phyloP scores from a whole-genome alignment of 2,329 filamentous ascomycete genomes.

The Aciculosporium take region DNA sequence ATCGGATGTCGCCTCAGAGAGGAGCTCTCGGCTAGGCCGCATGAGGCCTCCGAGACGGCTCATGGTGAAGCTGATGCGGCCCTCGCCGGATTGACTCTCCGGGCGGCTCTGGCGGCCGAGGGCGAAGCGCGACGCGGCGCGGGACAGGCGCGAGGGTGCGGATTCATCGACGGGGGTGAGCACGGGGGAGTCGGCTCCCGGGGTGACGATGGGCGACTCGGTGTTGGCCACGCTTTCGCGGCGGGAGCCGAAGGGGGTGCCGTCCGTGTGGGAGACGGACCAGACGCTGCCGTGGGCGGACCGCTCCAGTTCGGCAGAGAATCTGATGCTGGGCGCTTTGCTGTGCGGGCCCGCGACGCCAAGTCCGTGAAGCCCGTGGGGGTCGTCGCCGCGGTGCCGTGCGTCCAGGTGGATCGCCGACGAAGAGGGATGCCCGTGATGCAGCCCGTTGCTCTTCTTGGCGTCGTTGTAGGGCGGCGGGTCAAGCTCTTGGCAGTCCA shows the following conservation, averaged over 20 bases:
- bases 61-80: slow-evolving; percentile 42
- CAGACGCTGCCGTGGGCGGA: slow-evolving; percentile 34
- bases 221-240: slow-evolving; percentile 37
- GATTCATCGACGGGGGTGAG: slow-evolving; percentile 38
- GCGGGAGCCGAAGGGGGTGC: slow-evolving; percentile 23
- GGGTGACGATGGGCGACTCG: slow-evolving; percentile 28
- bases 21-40: slow-evolving; percentile 34
- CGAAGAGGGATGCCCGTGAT: slow-evolving; percentile 9
- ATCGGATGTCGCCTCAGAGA: slow-evolving; percentile 14
- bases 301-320: slow-evolving; percentile 40
- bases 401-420: neutral
- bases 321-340: slow-evolving; percentile 35
- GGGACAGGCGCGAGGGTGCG: slow-evolving; percentile 39
- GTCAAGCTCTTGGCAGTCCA: slow-evolving; percentile 30
- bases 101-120: slow-evolving; percentile 37
- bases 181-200: slow-evolving; percentile 21
- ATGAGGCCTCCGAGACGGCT: slow-evolving; percentile 38
- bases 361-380: slow-evolving; percentile 10
- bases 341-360: slow-evolving; percentile 15
- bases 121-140: slow-evolving; percentile 42
- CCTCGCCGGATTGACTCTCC: slow-evolving; percentile 43
- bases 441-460: slow-evolving; percentile 26
- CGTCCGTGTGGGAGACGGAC: slow-evolving; percentile 21
- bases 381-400: slow-evolving; percentile 13
- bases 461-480: slow-evolving; percentile 47